Evolutionary conservation across 2,329 filamentous ascomycete species (phyloP).

Genomic region (Claviceps monticola): DNA sequence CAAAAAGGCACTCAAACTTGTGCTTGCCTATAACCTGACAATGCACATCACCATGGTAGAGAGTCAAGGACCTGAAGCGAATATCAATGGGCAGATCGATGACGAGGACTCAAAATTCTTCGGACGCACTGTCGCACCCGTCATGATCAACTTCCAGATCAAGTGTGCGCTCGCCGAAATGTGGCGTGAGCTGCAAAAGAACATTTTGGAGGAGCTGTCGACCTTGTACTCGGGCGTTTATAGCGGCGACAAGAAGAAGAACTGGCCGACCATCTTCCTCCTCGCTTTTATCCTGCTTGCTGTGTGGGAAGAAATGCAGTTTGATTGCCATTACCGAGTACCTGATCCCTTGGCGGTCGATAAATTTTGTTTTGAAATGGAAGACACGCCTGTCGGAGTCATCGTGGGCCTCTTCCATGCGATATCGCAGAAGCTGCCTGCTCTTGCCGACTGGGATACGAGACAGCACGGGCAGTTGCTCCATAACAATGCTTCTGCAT

Average conservation of each 20-base stretch:
- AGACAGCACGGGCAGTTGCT: slow-evolving; percentile 80
- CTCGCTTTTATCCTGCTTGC: slow-evolving; percentile 82
- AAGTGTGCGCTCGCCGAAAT: slow-evolving; percentile 94
- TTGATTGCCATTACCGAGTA: slow-evolving; percentile 91
- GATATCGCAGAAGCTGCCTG: slow-evolving; percentile 90
- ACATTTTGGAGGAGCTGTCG: slow-evolving; percentile 88
- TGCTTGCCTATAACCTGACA: slow-evolving; percentile 91
- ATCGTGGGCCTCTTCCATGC: slow-evolving; percentile 95
- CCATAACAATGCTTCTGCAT: slow-evolving; percentile 82
- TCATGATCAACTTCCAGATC: slow-evolving; percentile 99
- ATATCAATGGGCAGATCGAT: slow-evolving; percentile 69
- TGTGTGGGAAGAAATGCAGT: slow-evolving; percentile 98
- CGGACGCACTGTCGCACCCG: slow-evolving; percentile 81
- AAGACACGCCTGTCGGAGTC: slow-evolving; percentile 86
- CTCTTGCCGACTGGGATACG: slow-evolving; percentile 90
- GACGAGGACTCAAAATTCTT: slow-evolving; percentile 76
- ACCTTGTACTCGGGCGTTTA: slow-evolving; percentile 93
- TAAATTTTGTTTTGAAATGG: slow-evolving; percentile 96
- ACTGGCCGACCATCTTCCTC: slow-evolving; percentile 99
- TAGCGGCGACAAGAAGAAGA: slow-evolving; percentile 92
- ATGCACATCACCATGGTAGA: slow-evolving; percentile 91
- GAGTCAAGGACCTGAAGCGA: slow-evolving; percentile 68
- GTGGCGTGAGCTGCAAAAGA: slow-evolving; percentile 96
- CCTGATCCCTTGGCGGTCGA: slow-evolving; percentile 72
- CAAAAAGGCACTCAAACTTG: slow-evolving; percentile 87